Evolutionary conservation across 192 early-diverging fungal genomes (phyloP), one percentile per base, ranked within the genome.

Genomic region (Geranomyces michiganensis): DNA sequence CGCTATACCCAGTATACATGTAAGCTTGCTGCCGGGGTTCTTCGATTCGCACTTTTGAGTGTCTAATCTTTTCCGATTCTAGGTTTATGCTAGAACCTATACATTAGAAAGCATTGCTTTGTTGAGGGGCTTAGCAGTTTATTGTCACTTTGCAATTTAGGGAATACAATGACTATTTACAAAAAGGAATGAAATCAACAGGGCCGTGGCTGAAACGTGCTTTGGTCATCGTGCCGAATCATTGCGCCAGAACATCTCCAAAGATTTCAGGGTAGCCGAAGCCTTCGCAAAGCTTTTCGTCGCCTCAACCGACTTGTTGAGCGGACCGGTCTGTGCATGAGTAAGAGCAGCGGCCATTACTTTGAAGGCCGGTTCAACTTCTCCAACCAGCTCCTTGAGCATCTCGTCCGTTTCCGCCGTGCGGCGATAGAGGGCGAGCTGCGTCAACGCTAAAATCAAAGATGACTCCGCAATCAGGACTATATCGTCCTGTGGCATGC

Each of bases 1-100:
- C 65, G 13, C 70, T 82, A 13, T 82, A 65, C 65, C 59, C 53
- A 7, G 81, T 82, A 15, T 44, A 72, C 36, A 82, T 82, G 81
- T 79, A 33, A 61, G 73, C 44, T 6, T 9, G 51, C 19, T 26
- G 51, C 51, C 7, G 4, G 51, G 51, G 17, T 26, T 7, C 24
- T 53, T 53, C n/a, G 15, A n/a, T n/a, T 53, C 51, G 51, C n/a
- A 15, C 4, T n/a, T 15, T 53, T 4, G 3, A 8, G 51, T 53
- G 19, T 53, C 24, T 53, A 15, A 24, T 53, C 24, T 3, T 53
- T 53, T 53, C 19, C 19, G 10, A 26, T 26, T 53, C 7, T 53
- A 53, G 51, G 51, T 53, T 9, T 53, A 53, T 53, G 51, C 24
- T 53, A 26, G 51, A 53, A 53, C 51, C 51, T 15, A 26, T 53